Conservation (phyloP, 331 rosid genomes). For the Arachis monticola region DNA sequence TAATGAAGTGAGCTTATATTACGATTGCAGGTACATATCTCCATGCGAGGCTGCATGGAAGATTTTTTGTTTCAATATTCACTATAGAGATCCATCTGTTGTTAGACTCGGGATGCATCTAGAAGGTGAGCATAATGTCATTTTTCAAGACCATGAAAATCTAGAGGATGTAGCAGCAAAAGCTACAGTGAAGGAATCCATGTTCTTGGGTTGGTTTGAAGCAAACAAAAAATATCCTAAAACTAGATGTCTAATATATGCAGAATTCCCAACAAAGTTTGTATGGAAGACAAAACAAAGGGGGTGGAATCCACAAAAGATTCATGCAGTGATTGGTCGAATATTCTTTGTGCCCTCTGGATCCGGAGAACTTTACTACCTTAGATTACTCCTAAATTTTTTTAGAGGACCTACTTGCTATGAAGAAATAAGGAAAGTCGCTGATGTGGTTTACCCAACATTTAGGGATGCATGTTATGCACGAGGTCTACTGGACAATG, state of each 20-base stretch:
- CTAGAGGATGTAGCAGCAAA: background rate
- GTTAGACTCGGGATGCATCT: background rate
- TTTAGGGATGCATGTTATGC: background rate
- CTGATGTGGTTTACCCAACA: background rate
- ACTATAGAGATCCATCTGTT: background rate
- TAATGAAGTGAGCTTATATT: no score
- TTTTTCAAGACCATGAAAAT: background rate
- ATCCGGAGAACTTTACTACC: background rate
- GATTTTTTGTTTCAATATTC: background rate
- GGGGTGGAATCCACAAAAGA: no score
- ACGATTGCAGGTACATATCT: no score
- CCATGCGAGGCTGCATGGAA: no score
- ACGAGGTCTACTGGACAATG: background rate
- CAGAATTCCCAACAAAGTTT: no score
- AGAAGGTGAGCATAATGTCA: background rate
- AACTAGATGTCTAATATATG: no score
- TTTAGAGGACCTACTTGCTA: no score
- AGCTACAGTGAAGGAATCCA: no score
- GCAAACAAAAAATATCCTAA: no score
- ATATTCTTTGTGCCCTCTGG: background rate
- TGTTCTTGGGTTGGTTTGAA: background rate
- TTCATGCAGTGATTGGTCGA: background rate
- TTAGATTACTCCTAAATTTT: no score
- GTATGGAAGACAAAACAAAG: no score
- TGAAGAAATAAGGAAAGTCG: background rate